Percentiles rank a stretch among this genome's conserved stretches.
phyloP scores from a whole-genome alignment of 2,329 filamentous ascomycete genomes.

The Penicillium sp. region DNA sequence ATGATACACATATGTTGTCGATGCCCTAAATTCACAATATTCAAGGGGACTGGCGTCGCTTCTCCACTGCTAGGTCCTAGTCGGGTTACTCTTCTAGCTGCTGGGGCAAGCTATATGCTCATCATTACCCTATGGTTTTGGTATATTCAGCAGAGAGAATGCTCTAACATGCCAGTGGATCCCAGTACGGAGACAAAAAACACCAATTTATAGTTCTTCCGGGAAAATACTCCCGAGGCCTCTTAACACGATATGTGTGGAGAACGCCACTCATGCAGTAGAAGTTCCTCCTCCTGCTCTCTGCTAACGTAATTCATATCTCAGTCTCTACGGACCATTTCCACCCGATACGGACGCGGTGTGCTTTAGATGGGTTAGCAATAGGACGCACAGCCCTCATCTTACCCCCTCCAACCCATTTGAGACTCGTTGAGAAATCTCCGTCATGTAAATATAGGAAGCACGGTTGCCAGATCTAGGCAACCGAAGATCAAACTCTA shows the following conservation, averaged over 20 bases:
- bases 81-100: background rate
- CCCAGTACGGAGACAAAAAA: background rate
- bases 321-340: background rate
- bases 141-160: background rate
- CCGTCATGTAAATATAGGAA: background rate
- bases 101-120: background rate
- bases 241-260: background rate
- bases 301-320: background rate
- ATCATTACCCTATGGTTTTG: background rate
- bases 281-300: background rate
- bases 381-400: background rate
- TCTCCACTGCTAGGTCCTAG: background rate
- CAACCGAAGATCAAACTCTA: constrained; percentile 3
- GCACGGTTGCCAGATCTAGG: constrained; percentile 14
- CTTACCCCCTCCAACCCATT: background rate
- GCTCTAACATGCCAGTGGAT: background rate
- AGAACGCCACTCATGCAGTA: background rate
- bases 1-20: background rate
- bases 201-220: background rate
- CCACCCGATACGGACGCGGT: background rate
- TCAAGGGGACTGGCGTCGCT: background rate
- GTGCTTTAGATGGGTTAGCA: background rate
- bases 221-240: background rate
- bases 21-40: background rate
- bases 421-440: background rate